Evolutionary conservation across 345 rosid species (phyloP).

Genomic region (Erysimum cheiranthoides): DNA sequence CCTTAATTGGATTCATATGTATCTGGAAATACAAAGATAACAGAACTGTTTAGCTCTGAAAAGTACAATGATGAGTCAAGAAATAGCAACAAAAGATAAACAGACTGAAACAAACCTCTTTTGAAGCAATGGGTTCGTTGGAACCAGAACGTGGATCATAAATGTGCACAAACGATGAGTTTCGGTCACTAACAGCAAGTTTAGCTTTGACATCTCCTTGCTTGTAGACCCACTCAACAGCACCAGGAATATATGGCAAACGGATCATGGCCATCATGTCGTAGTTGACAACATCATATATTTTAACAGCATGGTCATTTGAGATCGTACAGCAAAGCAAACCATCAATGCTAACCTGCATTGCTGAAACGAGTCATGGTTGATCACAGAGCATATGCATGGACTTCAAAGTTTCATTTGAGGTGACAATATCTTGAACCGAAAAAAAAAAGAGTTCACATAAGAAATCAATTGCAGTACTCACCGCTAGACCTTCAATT

Average conservation of each 20-base stretch:
- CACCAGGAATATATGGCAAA: slow-evolving; percentile 78
- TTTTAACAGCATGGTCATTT: slow-evolving; percentile 79
- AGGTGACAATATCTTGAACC: neutral
- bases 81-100: slow-evolving; percentile 2
- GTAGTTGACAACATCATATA: slow-evolving; percentile 94
- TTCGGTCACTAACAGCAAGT: slow-evolving; percentile 85
- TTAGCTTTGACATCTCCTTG: slow-evolving; percentile 94
- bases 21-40: slow-evolving; percentile 50
- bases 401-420: neutral
- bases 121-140: slow-evolving; percentile 72
- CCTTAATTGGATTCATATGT: slow-evolving; percentile 64
- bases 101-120: slow-evolving; percentile 55
- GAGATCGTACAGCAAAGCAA: slow-evolving; percentile 97
- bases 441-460: neutral
- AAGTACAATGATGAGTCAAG: slow-evolving; percentile 5
- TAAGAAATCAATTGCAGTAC: slow-evolving; percentile 36
- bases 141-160: slow-evolving; percentile 95
- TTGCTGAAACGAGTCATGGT: slow-evolving; percentile 65
- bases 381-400: slow-evolving; percentile 44
- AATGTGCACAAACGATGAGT: slow-evolving; percentile 75
- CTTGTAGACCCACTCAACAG: slow-evolving; percentile 90
- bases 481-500: slow-evolving; percentile 91
- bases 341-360: slow-evolving; percentile 96
- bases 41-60: neutral
- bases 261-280: slow-evolving; percentile 99